phyloP scores from a whole-genome alignment of 73 alveolate genomes.

The Durusdinium trenchii region DNA sequence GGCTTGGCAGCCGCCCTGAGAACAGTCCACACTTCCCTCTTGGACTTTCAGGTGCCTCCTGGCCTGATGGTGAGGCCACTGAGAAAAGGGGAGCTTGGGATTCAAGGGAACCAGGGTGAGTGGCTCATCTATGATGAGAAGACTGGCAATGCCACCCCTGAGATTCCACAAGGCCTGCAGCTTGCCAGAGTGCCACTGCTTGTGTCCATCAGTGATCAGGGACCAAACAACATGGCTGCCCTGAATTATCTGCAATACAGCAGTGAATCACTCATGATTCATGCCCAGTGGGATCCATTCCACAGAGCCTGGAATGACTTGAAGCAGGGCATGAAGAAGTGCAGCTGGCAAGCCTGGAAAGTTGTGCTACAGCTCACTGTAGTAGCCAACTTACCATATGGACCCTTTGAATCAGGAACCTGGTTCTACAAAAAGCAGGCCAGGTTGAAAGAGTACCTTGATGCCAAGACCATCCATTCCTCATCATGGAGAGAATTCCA shows the following conservation, averaged over 20 bases:
- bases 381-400: background rate
- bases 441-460: background rate
- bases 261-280: background rate
- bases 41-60: background rate
- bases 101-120: background rate
- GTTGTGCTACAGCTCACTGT: background rate
- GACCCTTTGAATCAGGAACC: background rate
- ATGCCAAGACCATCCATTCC: background rate
- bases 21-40: background rate
- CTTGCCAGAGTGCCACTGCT: background rate
- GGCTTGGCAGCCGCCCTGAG: background rate
- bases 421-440: background rate
- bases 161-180: background rate
- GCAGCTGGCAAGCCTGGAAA: background rate
- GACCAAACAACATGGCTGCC: background rate
- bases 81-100: background rate
- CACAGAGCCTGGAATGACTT: conserved; percentile 22
- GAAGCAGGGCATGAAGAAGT: background rate
- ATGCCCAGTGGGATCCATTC: background rate
- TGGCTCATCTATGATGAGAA: background rate
- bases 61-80: background rate
- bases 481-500: background rate
- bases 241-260: background rate
- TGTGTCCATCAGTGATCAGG: background rate
- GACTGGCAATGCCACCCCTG: background rate